These are phyloP conservation scores for Fusarium scirpi DNA, from an alignment of 2,329 filamentous ascomycete species.

Conservation along the genomic window DNA sequence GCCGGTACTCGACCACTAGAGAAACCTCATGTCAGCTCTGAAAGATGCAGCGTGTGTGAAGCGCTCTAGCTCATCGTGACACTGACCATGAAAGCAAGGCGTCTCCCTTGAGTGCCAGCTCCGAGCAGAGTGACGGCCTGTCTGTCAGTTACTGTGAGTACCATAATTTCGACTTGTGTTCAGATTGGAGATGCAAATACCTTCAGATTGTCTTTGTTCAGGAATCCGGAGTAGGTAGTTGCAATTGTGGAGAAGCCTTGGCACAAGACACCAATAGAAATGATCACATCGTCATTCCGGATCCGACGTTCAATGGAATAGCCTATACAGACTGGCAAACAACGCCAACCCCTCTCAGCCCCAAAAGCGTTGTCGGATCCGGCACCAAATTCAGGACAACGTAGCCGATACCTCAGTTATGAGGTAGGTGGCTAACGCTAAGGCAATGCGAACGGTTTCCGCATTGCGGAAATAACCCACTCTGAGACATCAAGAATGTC, in stretches of 20 bases:
- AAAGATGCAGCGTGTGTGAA: not conserved
- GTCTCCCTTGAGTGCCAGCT: conserved; percentile 49
- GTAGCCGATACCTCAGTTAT: not conserved
- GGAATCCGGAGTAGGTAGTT: not conserved
- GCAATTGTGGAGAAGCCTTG: not conserved
- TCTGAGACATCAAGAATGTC: not conserved
- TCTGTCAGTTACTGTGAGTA: conserved; percentile 20
- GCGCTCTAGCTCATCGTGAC: not conserved
- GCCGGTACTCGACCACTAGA: conserved; percentile 49
- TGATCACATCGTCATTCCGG: conserved; percentile 16
- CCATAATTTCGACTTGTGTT: conserved; percentile 14
- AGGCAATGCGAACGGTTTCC: not conserved
- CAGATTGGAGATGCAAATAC: not conserved
- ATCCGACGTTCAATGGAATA: conserved; percentile 20
- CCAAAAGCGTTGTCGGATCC: conserved; percentile 28
- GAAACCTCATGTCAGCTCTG: not conserved
- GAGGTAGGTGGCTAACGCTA: conserved; percentile 5
- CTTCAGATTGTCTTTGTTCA: not conserved
- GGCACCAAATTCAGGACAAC: conserved; percentile 1
- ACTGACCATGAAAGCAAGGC: conserved; percentile 49
- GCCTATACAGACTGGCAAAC: conserved; percentile 14
- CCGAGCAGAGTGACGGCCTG: conserved; percentile 46
- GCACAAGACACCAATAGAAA: not conserved
- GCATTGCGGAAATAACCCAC: not conserved
- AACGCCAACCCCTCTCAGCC: not conserved